Percentiles rank a stretch among this genome's conserved stretches.
phyloP scores from a whole-genome alignment of 1,284 basidiomycete genomes.

The Sparassis latifolia region DNA sequence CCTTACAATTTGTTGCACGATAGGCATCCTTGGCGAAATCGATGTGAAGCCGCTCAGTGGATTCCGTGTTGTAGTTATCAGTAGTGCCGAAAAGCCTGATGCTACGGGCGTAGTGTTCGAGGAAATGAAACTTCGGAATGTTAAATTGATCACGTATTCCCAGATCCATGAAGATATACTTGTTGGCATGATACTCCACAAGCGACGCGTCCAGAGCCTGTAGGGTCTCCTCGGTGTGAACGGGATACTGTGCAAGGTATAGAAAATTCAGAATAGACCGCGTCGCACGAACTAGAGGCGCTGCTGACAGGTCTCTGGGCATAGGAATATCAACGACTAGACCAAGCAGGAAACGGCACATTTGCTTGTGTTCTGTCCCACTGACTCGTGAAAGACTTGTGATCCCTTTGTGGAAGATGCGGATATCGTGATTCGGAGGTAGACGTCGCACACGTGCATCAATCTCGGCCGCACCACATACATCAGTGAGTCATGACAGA shows the following conservation, averaged over 20 bases:
- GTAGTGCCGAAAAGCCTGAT: constrained; percentile 18
- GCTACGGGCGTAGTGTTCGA: constrained; percentile 18
- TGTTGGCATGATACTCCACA: constrained; percentile 24
- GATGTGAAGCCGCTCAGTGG: constrained; percentile 26
- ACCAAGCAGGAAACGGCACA: constrained; percentile 14
- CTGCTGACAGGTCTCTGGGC: constrained; percentile 3
- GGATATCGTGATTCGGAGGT: constrained; percentile 30
- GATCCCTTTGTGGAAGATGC: constrained; percentile 34
- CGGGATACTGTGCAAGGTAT: constrained; percentile 20
- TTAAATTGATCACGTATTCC: constrained; percentile 22
- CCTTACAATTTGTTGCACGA: constrained; percentile 25
- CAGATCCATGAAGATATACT: constrained; percentile 21
- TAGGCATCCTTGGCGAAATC: constrained; percentile 26
- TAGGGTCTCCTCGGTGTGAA: constrained; percentile 21
- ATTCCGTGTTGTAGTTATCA: constrained; percentile 25
- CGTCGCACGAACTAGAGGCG: constrained; percentile 11
- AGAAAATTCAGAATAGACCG: constrained; percentile 20
- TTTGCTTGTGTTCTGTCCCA: constrained; percentile 17
- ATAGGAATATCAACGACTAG: constrained; percentile 12
- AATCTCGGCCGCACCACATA: constrained; percentile 24
- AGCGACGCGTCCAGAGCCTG: constrained; percentile 15
- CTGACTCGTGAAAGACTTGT: constrained; percentile 12
- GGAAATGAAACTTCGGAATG: constrained; percentile 25
- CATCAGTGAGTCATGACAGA: constrained; percentile 20
- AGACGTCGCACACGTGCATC: constrained; percentile 27